Conservation (phyloP, 2,329 filamentous ascomycete genomes). For the Endothia cerciana region DNA sequence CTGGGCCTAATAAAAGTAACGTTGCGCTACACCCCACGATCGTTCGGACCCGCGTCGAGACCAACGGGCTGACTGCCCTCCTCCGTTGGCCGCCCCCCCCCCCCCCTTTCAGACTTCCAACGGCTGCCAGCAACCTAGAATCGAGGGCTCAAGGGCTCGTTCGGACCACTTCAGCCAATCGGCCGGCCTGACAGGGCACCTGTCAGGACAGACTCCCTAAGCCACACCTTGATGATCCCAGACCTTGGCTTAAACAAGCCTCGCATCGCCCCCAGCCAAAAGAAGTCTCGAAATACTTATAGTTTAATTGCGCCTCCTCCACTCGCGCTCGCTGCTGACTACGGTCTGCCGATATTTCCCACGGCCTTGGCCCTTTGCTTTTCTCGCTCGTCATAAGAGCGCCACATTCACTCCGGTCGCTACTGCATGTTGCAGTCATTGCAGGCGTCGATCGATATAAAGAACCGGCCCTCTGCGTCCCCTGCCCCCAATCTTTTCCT, state of each 20-base stretch:
- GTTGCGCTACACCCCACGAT: constrained; percentile 17
- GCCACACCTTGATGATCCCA: background rate
- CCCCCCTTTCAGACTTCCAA: background rate
- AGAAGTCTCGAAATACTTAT: background rate
- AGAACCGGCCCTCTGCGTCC: background rate
- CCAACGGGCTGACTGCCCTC: background rate
- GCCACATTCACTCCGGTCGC: background rate
- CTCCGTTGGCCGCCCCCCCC: background rate
- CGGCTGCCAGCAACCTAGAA: background rate
- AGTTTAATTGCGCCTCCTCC: constrained; percentile 4
- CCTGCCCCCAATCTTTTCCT: background rate
- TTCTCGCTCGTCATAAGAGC: background rate
- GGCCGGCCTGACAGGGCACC: background rate
- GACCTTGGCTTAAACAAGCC: background rate
- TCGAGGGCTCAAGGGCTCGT: background rate
- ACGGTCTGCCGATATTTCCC: background rate
- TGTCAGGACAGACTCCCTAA: background rate
- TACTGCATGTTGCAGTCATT: background rate
- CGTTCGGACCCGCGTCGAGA: constrained; percentile 4
- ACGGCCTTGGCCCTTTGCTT: background rate
- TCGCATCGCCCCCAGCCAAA: background rate
- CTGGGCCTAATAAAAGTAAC: constrained; percentile 21
- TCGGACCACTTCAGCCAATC: constrained; percentile 6
- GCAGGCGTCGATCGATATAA: background rate
- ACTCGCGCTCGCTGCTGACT: background rate